Evolutionary conservation across 768 basidiomycete genomes (phyloP).

Genomic region (Pleurotus citrinopileatus): DNA sequence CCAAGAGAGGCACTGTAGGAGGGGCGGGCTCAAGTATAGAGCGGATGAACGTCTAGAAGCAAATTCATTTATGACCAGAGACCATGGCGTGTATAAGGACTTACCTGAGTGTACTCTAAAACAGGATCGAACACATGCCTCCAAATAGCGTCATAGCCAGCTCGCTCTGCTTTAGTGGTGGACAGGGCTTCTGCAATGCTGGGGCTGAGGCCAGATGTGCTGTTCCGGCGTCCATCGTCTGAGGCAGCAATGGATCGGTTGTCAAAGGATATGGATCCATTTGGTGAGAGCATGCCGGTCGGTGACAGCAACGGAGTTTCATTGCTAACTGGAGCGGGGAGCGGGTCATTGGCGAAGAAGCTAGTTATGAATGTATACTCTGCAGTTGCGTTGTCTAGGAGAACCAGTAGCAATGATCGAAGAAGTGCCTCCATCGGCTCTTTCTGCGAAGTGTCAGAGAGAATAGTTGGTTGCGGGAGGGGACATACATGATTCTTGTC

Average conservation of each 20-base stretch:
- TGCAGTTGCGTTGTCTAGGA: constrained; percentile 92
- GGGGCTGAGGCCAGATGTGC: constrained; percentile 20
- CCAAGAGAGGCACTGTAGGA: constrained; percentile 72
- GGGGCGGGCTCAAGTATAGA: constrained; percentile 72
- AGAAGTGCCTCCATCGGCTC: constrained; percentile 81
- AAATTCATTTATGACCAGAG: constrained; percentile 5
- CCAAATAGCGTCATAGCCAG: constrained; percentile 69
- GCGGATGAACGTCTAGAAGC: constrained; percentile 60
- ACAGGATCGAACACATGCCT: constrained; percentile 93
- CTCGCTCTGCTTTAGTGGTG: constrained; percentile 56
- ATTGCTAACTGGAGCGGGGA: constrained; percentile 29
- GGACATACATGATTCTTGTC: constrained; percentile 80
- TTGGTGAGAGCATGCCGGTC: constrained; percentile 40
- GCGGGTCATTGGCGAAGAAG: constrained; percentile 61
- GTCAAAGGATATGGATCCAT: constrained; percentile 37
- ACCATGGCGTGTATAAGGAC: constrained; percentile 15
- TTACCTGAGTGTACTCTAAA: constrained; percentile 78
- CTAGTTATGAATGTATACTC: constrained; percentile 86
- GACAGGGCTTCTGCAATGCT: constrained; percentile 28
- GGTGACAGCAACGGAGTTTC: constrained; percentile 35
- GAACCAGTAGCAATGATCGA: constrained; percentile 82
- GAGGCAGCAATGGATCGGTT: constrained; percentile 44
- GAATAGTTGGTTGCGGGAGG: not conserved
- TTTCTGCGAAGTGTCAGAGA: constrained; percentile 47
- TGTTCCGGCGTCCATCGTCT: constrained; percentile 35